Evolutionary conservation across 2,329 filamentous ascomycete genomes (phyloP).

Genomic region (Diatrype stigma): DNA sequence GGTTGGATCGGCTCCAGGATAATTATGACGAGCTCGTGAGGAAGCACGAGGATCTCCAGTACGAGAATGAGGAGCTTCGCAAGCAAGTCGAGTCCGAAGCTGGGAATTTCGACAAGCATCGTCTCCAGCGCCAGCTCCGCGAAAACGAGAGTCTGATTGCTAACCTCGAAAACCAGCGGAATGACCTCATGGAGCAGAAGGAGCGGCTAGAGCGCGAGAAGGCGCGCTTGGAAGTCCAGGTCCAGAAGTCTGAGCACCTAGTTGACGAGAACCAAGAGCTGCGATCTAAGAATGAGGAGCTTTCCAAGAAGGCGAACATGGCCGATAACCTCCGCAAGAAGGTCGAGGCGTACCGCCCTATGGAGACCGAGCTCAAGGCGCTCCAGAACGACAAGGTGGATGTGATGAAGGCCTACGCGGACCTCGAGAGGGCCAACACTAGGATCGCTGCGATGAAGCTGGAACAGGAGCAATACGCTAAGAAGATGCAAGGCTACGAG

Average conservation of each 20-base stretch:
- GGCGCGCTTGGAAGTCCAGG: constrained; percentile 40
- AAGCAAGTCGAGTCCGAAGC: constrained; percentile 52
- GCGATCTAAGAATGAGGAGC: constrained; percentile 53
- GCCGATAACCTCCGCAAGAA: constrained; percentile 61
- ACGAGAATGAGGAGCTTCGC: constrained; percentile 54
- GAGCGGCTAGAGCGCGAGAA: constrained; percentile 32
- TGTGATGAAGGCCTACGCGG: constrained; percentile 39
- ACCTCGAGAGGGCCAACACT: constrained; percentile 28
- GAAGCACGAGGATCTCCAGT: constrained; percentile 54
- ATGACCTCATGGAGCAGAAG: constrained; percentile 45
- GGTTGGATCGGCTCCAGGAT: constrained; percentile 56
- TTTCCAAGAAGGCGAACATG: constrained; percentile 59
- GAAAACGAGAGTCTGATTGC: constrained; percentile 71
- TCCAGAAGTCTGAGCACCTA: constrained; percentile 46
- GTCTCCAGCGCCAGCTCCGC: constrained; percentile 52
- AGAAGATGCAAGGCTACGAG: constrained; percentile 31
- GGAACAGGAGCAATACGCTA: constrained; percentile 27
- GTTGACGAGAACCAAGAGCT: constrained; percentile 58
- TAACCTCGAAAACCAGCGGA: constrained; percentile 62
- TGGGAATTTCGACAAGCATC: constrained; percentile 45
- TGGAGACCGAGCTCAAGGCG: constrained; percentile 52
- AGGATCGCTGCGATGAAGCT: constrained; percentile 31
- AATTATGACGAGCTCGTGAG: constrained; percentile 56
- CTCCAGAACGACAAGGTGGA: constrained; percentile 53
- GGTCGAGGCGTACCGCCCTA: constrained; percentile 51